Evolutionary conservation across 129 eudicot species (phyloP).

Genomic region (Chrysanthemum lavandulifolium): DNA sequence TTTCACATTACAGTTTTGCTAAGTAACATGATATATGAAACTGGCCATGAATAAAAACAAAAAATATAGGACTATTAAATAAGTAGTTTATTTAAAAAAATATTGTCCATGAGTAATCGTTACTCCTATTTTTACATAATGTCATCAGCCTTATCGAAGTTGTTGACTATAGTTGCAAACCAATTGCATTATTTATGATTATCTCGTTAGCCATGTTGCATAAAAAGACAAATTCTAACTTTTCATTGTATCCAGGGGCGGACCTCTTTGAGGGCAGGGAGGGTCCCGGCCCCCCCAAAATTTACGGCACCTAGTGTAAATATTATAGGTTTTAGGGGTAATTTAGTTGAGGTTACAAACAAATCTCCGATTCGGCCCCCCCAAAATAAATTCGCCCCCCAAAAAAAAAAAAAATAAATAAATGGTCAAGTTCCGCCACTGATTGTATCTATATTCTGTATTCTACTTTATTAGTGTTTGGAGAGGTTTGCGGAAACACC

Average conservation of each 20-base stretch:
- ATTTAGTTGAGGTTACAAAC: too few species aligned
- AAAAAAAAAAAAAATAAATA: too few species aligned
- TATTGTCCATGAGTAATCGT: background rate
- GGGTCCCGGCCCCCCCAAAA: too few species aligned
- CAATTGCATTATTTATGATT: conserved; percentile 20
- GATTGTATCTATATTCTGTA: conserved; percentile 1
- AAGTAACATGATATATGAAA: background rate
- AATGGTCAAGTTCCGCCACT: too few species aligned
- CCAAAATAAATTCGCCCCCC: too few species aligned
- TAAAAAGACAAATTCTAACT: conserved; percentile 16
- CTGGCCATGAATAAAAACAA: background rate
- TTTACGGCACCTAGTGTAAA: too few species aligned
- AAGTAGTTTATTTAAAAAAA: conserved; percentile 8
- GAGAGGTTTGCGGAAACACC: conserved; percentile 15
- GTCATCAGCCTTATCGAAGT: conserved; percentile 14
- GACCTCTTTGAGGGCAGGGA: too few species aligned
- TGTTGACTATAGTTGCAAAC: conserved; percentile 19
- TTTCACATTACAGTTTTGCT: conserved; percentile 1
- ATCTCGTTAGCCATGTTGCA: conserved; percentile 22
- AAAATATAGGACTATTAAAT: background rate
- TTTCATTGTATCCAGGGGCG: conserved; percentile 1
- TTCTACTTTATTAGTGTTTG: conserved; percentile 3
- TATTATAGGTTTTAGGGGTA: too few species aligned
- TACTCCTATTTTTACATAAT: background rate
- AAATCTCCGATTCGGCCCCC: too few species aligned